These are phyloP conservation scores for Pseudonectria buxi DNA, from an alignment of 2,329 filamentous ascomycete genomes.

Conservation along the genomic window DNA sequence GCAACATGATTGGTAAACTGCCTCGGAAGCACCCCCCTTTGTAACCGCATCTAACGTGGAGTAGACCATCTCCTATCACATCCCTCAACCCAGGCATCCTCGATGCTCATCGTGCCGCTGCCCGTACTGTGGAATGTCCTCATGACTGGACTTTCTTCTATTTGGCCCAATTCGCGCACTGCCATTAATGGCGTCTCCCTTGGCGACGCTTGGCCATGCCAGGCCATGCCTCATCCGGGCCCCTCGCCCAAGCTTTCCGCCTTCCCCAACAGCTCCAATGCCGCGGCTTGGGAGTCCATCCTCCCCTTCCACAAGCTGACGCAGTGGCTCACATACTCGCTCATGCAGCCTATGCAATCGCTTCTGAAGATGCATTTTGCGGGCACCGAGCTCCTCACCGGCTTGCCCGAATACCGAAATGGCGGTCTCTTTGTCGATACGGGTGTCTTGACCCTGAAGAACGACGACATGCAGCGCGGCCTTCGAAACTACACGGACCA, in stretches of 20 bases:
- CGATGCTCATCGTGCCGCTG: constrained; percentile 77
- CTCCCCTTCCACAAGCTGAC: constrained; percentile 91
- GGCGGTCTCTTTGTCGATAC: constrained; percentile 83
- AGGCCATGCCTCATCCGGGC: constrained; percentile 62
- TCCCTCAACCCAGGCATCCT: constrained; percentile 80
- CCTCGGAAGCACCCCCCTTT: neutral
- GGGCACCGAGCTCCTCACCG: constrained; percentile 75
- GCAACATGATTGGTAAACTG: constrained; percentile 80
- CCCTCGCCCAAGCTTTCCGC: constrained; percentile 29
- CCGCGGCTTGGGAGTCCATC: constrained; percentile 61
- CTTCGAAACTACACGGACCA: constrained; percentile 58
- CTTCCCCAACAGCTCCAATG: constrained; percentile 14
- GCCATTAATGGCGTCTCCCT: constrained; percentile 80
- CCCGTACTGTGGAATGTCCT: constrained; percentile 87
- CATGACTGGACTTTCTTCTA: constrained; percentile 76
- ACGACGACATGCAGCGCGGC: constrained; percentile 62
- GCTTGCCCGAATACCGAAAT: constrained; percentile 86
- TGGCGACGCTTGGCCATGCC: constrained; percentile 91
- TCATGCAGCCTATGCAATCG: constrained; percentile 85
- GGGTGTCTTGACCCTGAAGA: constrained; percentile 71
- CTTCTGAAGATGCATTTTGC: constrained; percentile 75
- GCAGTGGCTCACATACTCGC: constrained; percentile 89
- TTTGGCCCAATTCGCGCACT: constrained; percentile 85
- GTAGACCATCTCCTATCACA: constrained; percentile 88
- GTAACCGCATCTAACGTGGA: constrained; percentile 11